A percentile compares a stretch with the other conserved stretches of the same genome.
Evolutionary conservation across 75 land plant genomes (phyloP).

Genomic region (Larix kaempferi): DNA sequence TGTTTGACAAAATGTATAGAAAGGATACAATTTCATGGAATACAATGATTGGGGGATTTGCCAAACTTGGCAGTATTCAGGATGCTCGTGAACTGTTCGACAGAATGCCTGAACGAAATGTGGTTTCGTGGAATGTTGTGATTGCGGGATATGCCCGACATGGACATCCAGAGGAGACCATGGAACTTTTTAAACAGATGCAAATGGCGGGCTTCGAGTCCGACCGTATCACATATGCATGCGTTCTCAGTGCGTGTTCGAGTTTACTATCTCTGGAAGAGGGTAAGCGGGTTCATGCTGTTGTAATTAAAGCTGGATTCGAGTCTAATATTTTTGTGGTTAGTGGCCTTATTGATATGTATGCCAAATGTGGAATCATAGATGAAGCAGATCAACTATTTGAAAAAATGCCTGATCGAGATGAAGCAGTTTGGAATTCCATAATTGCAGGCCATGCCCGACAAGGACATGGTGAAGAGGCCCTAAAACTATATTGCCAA

Average conservation of each 20-base stretch:
- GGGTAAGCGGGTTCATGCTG: constrained; percentile 8
- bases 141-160: background rate
- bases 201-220: background rate
- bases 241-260: constrained; percentile 7
- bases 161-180: background rate
- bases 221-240: constrained; percentile 4
- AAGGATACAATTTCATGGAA: too few relatives aligned
- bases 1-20: too few relatives aligned
- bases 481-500: background rate
- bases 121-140: too few relatives aligned
- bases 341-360: background rate
- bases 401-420: constrained; percentile 4
- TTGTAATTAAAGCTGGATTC: background rate
- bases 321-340: background rate
- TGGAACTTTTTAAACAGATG: constrained; percentile 8
- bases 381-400: background rate
- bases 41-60: too few relatives aligned
- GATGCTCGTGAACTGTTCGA: too few relatives aligned
- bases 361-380: constrained; percentile 5
- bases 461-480: constrained; percentile 4
- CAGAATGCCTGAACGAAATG: too few relatives aligned
- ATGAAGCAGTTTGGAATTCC: constrained; percentile 1
- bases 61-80: too few relatives aligned
- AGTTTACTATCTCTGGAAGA: background rate
- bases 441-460: constrained; percentile 7